Base-by-base conservation (phyloP, 2,329 filamentous ascomycete genomes). In the Coniochaeta sp. region DNA sequence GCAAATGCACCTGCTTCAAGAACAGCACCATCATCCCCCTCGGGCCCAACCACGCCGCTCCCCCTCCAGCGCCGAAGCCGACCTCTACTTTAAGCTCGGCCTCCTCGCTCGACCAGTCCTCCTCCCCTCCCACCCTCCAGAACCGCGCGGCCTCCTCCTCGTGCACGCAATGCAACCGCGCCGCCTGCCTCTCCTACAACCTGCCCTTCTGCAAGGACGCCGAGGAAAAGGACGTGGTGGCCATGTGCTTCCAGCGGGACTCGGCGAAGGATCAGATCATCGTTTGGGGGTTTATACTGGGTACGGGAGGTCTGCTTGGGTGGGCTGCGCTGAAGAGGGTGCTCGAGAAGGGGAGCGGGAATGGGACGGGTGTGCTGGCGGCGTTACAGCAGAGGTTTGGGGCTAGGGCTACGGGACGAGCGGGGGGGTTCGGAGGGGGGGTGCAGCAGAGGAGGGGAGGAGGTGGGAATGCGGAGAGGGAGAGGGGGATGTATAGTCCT, bases 1-100 rank as follows among this genome's bases (percentile, higher is more conserved):
- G 82, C 74, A 86, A 86, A 74, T 86, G 82, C 70, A 85, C 81
- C 58, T 86, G 82, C 70, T 83, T 83, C 71, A 81, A 79, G 59
- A 85, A 86, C 71, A 83, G 79, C 73, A 85, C 81, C 57, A 83
- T 86, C 61, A 83, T 86, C 62, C 74, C 78, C 13, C 74, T 85
- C 9, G 78, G 74, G n/a, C 74, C 77, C 53, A 60, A 67, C 50
- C 57, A 64, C 55, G 51, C 57, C 64, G 55, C 53, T 63, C 57
- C 56, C 59, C 35, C 52, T 50, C 47, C 45, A 50, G 42, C 31
- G 46, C 50, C 47, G 48, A 53, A 31, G 22, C 42, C 22, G 50
- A 53, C 32, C 42, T 30, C 52, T 57, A 59, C 51, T 63, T 38
- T 54, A 4, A 3, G 28, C 47, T 35, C 42, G 62, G 56, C 54